Evolutionary conservation across 345 rosid genomes (phyloP).

Genomic region (Alliaria petiolata): DNA sequence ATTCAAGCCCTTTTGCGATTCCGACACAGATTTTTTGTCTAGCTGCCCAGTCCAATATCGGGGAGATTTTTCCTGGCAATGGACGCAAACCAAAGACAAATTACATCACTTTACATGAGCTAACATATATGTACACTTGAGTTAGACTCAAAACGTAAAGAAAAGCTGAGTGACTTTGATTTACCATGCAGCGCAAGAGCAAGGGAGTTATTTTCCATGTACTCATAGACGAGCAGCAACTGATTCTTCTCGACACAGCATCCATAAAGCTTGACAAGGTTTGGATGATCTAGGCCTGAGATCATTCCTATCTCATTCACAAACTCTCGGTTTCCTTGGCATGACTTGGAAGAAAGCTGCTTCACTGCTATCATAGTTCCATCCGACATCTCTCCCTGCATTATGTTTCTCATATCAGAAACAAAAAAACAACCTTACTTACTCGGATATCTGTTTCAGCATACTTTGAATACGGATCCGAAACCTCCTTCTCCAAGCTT

Average conservation of each 20-base stretch:
- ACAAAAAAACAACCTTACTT: neutral
- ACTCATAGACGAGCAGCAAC: no score
- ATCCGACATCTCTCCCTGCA: conserved; percentile 3
- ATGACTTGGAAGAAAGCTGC: conserved; percentile 38
- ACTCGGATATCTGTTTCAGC: neutral
- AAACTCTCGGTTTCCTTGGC: conserved; percentile 44
- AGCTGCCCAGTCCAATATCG: conserved; percentile 43
- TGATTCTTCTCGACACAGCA: neutral
- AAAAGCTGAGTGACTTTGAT: neutral
- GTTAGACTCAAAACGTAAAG: neutral
- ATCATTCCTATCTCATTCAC: conserved; percentile 43
- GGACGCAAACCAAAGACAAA: neutral
- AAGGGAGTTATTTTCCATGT: neutral
- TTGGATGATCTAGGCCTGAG: conserved; percentile 36
- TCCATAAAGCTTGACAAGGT: conserved; percentile 41
- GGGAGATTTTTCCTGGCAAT: neutral
- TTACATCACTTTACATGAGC: no score
- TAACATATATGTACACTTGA: neutral
- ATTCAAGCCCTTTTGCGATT: conserved; percentile 55
- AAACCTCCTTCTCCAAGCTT: conserved; percentile 34
- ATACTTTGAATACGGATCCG: conserved; percentile 24
- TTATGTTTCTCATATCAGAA: neutral
- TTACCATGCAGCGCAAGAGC: neutral
- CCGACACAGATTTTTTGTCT: conserved; percentile 53
- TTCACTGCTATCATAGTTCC: conserved; percentile 38